A percentile compares a stretch with the other conserved stretches of the same genome.
Evolutionary conservation across 2,329 filamentous ascomycete genomes (phyloP).

Genomic region (Calonectria naviculata): DNA sequence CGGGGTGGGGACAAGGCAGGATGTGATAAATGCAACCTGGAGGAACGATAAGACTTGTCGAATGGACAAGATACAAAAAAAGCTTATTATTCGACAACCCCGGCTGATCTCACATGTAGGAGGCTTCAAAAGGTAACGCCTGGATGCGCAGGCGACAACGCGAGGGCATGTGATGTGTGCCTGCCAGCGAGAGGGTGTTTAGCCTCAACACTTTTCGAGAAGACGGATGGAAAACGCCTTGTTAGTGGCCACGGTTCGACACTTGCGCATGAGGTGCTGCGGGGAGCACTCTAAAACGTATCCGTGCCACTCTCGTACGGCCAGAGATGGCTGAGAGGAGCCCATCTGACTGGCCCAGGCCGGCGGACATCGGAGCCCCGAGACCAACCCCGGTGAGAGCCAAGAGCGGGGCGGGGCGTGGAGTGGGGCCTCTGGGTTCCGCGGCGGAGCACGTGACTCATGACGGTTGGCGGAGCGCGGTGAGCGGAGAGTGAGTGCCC

Average conservation of each 20-base stretch:
- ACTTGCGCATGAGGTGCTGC: background rate
- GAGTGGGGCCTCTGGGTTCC: constrained; percentile 20
- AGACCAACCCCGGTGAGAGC: constrained; percentile 10
- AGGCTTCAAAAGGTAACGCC: constrained; percentile 6
- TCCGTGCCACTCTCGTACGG: constrained; percentile 1
- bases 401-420: constrained; percentile 26
- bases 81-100: background rate
- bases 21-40: background rate
- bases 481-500: constrained; percentile 11
- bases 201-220: constrained; percentile 19
- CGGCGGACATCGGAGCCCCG: constrained; percentile 12
- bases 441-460: constrained; percentile 39
- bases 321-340: background rate
- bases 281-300: background rate
- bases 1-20: background rate
- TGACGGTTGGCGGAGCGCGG: constrained; percentile 17
- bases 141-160: constrained; percentile 1
- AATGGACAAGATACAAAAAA: background rate
- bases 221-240: background rate
- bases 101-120: constrained; percentile 1
- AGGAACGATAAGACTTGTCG: background rate
- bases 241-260: background rate
- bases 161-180: constrained; percentile 4
- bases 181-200: background rate
- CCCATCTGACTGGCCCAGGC: background rate